Base-by-base conservation (phyloP, 2,329 filamentous ascomycete genomes). In the Aspergillus persii region DNA sequence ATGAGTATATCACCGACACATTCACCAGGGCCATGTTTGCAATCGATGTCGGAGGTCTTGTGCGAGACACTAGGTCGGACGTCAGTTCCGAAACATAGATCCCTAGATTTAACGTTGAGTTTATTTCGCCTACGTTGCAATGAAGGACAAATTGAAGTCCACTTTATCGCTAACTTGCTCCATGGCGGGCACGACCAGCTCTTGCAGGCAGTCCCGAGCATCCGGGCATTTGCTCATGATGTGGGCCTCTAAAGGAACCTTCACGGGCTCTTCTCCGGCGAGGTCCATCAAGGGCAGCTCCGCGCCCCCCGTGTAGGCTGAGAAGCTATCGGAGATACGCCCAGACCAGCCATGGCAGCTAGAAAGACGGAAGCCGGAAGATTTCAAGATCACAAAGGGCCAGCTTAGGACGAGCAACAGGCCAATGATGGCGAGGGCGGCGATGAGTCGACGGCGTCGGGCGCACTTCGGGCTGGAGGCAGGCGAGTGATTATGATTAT, bases 151-250 rank as follows among this genome's bases (percentile, higher is more conserved):
- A 31, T 84, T 89, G 75, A 99, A 98, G 80, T 96, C 88, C 62
- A 98, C 92, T 74, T 96, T 95, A 63, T 91, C 85, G 61, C 86
- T 83, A 41, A 93, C 84, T 59, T 86, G 84, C 75, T 92, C 86
- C 93, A 99, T 97, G 26, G 88, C 84, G 0, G 95, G 95, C 15
- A 98, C 78, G 27, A 99, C 83, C 67, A 99, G 79, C 60, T 92
- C 81, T 62, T 86, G 85, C 23, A 99, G 81, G 70, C 94, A 97
- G 71, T 91, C 89, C 74, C 83, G 84, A 2, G 95, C 92, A 76
- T 99, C 95, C 0, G 94, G 93, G 70, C 95, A 99, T 82, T 98
- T 97, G 78, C 88, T 91, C 89, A 98, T 99, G 68, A 98, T 95
- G 75, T 98, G 94, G 57, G 92, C 91, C 74, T 99, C 95, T 2